These are phyloP conservation scores for Leishmania gerbilli DNA, from an alignment of 208 protist genomes.

Conservation along the genomic window DNA sequence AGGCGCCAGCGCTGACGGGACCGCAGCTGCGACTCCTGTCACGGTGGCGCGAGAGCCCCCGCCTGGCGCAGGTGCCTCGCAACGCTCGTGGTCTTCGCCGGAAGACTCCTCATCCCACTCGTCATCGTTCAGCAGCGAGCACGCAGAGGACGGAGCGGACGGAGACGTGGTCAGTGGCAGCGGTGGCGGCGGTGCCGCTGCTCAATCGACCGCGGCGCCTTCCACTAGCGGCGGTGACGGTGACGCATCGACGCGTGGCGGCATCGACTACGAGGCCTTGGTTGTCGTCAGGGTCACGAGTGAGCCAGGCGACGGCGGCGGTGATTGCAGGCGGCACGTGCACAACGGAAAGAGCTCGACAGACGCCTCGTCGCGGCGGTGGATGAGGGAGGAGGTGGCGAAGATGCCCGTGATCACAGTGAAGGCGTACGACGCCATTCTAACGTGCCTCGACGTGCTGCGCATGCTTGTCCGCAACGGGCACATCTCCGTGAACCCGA, in stretches of 20 bases:
- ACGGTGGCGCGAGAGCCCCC: background rate
- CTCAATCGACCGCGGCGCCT: background rate
- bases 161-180: background rate
- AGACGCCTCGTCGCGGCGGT: constrained; percentile 8
- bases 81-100: background rate
- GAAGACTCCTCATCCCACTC: background rate
- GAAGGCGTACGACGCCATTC: constrained; percentile 50
- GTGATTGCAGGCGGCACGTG: background rate
- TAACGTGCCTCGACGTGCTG: constrained; percentile 57
- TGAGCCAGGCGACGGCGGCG: background rate
- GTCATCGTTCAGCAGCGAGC: background rate
- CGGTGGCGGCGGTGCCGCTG: background rate
- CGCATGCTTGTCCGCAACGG: constrained; percentile 38
- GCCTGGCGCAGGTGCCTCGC: background rate
- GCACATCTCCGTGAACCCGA: constrained; percentile 33
- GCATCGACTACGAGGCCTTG: constrained; percentile 30
- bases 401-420: constrained; percentile 37
- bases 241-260: constrained; percentile 12
- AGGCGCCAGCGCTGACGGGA: no score
- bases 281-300: background rate
- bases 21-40: background rate
- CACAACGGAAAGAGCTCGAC: background rate
- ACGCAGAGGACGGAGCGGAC: background rate
- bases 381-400: constrained; percentile 11
- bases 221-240: background rate